Percentiles rank a stretch among this genome's conserved stretches.
phyloP scores from a whole-genome alignment of 106 monocot genomes.

The Hemerocallis citrina region DNA sequence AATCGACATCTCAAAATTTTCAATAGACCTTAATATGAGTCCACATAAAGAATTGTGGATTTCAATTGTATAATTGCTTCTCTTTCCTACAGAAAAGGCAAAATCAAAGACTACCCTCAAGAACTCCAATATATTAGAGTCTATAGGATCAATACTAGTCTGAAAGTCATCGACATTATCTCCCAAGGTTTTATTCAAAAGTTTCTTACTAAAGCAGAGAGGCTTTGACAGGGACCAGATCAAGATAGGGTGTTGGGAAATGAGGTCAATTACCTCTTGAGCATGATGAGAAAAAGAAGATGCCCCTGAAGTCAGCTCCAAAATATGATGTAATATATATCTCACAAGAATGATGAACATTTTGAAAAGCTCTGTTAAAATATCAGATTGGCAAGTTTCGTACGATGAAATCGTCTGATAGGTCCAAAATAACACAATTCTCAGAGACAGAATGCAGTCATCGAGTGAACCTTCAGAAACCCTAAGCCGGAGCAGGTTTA shows the following conservation, averaged over 20 bases:
- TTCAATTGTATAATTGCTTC: constrained; percentile 6
- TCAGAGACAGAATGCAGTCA: constrained; percentile 31
- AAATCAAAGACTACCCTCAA: constrained; percentile 29
- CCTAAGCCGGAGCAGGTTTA: constrained; percentile 52
- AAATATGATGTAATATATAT: constrained; percentile 37
- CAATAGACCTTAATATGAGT: constrained; percentile 34
- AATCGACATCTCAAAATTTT: constrained; percentile 37
- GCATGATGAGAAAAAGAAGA: constrained; percentile 16
- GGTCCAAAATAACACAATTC: constrained; percentile 67
- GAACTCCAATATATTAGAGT: constrained; percentile 35
- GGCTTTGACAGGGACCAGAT: constrained; percentile 31
- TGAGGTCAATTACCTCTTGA: constrained; percentile 36
- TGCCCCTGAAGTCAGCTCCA: not conserved
- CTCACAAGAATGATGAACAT: constrained; percentile 44
- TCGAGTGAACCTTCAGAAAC: constrained; percentile 27
- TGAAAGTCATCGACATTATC: constrained; percentile 15
- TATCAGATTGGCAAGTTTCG: constrained; percentile 17
- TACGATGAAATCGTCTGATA: constrained; percentile 37
- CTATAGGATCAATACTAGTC: constrained; percentile 41
- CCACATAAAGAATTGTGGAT: constrained; percentile 8
- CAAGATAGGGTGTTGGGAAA: constrained; percentile 67
- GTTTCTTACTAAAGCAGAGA: constrained; percentile 18
- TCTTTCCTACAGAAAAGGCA: constrained; percentile 14
- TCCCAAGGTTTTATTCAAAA: too few species aligned
- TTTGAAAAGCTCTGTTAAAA: constrained; percentile 33